Base-by-base conservation (phyloP, 805 yeast species). In the Sugiyamaella qingdaonensis region DNA sequence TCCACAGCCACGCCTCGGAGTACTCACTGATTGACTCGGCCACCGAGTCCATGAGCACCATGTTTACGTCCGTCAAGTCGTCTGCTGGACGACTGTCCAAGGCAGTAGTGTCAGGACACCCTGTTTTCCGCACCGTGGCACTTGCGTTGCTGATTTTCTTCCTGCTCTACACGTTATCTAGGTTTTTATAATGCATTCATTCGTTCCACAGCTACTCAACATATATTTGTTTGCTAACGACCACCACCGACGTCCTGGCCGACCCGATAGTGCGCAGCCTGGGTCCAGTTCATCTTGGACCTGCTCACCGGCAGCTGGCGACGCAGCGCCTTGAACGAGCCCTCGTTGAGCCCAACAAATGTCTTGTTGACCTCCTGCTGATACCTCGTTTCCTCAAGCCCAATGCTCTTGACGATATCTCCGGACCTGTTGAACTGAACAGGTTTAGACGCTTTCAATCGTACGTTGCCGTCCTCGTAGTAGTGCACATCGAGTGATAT, bases 381-480 rank as follows among this genome's bases (percentile, higher is more conserved):
- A 61, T 80, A 77, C 36, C 72, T 67, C 52, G 78, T 76, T 69
- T 91, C 97, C 10, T 78, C 64, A 29, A 67, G 67, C 50, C 75
- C 72, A 58, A 89, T 85, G 36, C 73, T 66, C 53, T 77, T 70
- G 35, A 82, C 69, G 13, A 66, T 69, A 8, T 48, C 29, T 10
- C 39, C 46, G 13, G 35, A 27, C 14, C 29, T 32, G 32, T 59
- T 57, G 45, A 51, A 54, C 13, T 51, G 43, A 2, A 57, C 33
- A 14, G 58, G 49, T 54, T 75, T 72, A 7, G 58, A 57, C 1
- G 83, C 74, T 56, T 79, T 82, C 63, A 94, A 78, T 49, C 92
- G 78, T 16, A 92, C 98, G 64, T 92, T 92, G 31, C 99, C 99
- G 61, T 92, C 98, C 71, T 92, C 99, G 67, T 80, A 94, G 68